phyloP scores from a whole-genome alignment of 192 early-diverging fungal genomes.

The Polychytrium aggregatum region DNA sequence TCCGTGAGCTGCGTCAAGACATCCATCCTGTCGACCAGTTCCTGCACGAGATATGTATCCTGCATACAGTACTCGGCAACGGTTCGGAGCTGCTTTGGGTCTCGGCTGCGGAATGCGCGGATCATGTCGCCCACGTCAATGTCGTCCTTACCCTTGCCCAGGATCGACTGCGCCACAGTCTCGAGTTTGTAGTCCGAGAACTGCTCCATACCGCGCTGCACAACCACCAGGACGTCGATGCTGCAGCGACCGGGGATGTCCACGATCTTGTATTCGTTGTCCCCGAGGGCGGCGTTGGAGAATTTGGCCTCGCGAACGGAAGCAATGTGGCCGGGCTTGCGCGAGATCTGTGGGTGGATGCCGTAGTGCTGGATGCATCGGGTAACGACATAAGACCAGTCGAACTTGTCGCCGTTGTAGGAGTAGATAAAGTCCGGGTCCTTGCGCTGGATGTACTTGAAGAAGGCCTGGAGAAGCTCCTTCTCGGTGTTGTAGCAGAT shows the following conservation, averaged over 20 bases:
- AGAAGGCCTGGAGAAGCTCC: background rate
- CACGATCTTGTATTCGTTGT: background rate
- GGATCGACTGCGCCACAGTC: background rate
- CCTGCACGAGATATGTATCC: background rate
- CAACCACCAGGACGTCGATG: background rate
- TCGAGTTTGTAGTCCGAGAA: background rate
- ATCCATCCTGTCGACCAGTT: slow-evolving; percentile 2
- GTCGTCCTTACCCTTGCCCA: background rate
- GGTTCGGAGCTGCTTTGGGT: background rate
- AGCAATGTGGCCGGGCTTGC: no score
- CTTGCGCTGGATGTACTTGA: background rate
- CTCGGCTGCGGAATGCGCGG: background rate
- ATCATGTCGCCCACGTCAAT: background rate
- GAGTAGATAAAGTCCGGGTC: background rate
- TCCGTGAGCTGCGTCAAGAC: background rate
- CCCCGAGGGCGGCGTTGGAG: no score
- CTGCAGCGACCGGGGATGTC: background rate
- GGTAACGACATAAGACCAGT: background rate
- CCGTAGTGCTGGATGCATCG: no score
- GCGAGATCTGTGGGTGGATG: no score
- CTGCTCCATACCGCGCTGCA: background rate
- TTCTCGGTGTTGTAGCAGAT: background rate
- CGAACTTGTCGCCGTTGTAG: background rate
- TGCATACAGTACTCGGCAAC: background rate
- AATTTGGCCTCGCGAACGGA: no score